Conservation (phyloP, 306 rosid species). For the Pterocarpus santalinus region DNA sequence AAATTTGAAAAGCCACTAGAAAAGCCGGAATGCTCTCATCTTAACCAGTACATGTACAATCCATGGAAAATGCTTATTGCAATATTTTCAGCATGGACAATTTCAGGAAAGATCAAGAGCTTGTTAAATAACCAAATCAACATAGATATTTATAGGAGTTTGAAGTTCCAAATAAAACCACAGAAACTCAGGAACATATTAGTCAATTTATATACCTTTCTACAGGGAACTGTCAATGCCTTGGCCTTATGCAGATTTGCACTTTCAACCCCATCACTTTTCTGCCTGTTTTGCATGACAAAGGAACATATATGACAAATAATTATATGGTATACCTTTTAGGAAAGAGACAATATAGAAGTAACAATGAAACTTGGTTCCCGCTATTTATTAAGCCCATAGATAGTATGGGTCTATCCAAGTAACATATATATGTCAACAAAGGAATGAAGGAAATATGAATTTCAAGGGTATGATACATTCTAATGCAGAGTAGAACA, state of each 20-base stretch:
- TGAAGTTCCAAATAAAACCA: conserved; percentile 20
- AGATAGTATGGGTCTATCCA: conserved; percentile 12
- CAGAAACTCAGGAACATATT: conserved; percentile 14
- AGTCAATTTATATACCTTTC: conserved; percentile 60
- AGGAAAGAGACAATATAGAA: not conserved
- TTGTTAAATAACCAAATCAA: conserved; percentile 15
- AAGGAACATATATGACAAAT: conserved; percentile 6
- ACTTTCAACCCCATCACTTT: conserved; percentile 36
- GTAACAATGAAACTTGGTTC: conserved; percentile 7
- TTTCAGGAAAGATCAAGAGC: conserved; percentile 18
- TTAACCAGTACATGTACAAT: conserved; percentile 25
- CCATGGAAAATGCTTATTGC: not conserved
- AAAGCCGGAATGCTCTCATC: conserved; percentile 10
- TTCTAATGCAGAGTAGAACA: not conserved
- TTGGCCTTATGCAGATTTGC: conserved; percentile 51
- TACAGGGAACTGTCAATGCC: conserved; percentile 60
- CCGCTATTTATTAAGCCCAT: not conserved
- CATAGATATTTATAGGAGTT: conserved; percentile 10
- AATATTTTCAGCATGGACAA: conserved; percentile 15
- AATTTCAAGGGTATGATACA: not conserved
- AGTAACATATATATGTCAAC: conserved; percentile 11
- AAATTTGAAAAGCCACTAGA: conserved; percentile 7
- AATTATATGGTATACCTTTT: not conserved
- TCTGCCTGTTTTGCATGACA: conserved; percentile 54
- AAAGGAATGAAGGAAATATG: conserved; percentile 17